These are phyloP conservation scores for Zygosaccharomyces bisporus DNA, from an alignment of 805 yeast species.

Conservation along the genomic window DNA sequence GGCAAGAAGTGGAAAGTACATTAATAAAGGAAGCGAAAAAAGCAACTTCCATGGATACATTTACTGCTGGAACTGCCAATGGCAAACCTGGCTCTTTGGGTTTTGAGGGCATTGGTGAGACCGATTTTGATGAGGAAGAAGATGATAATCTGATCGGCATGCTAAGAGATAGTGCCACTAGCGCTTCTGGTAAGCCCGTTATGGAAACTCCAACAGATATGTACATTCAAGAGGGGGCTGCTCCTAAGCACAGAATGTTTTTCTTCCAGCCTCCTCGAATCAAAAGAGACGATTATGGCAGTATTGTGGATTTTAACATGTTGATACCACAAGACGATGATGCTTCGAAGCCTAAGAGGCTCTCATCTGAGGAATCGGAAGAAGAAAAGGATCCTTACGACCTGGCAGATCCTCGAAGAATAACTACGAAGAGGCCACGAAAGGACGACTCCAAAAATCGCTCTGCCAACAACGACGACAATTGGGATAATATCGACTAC, in stretches of 20 bases:
- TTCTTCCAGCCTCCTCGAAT: constrained; percentile 61
- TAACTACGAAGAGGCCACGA: constrained; percentile 20
- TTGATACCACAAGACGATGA: constrained; percentile 52
- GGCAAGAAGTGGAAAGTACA: constrained; percentile 33
- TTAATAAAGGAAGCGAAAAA: constrained; percentile 33
- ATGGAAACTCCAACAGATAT: constrained; percentile 31
- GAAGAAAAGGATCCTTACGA: constrained; percentile 32
- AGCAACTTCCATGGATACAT: constrained; percentile 20
- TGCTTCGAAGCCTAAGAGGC: constrained; percentile 31
- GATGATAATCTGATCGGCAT: constrained; percentile 36
- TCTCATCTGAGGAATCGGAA: constrained; percentile 23
- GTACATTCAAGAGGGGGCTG: constrained; percentile 22
- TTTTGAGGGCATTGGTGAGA: constrained; percentile 6
- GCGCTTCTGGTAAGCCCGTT: constrained; percentile 8
- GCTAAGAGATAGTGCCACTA: constrained; percentile 13
- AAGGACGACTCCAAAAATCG: constrained; percentile 35
- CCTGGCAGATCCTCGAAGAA: constrained; percentile 23
- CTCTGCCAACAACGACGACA: constrained; percentile 35
- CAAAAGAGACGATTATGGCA: constrained; percentile 86
- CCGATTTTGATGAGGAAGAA: constrained; percentile 26
- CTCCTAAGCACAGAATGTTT: constrained; percentile 57
- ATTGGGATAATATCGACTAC: constrained; percentile 49
- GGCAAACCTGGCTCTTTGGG: constrained; percentile 6
- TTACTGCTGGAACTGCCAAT: constrained; percentile 5
- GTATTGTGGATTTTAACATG: constrained; percentile 60